Evolutionary conservation across 2,329 filamentous ascomycete genomes (phyloP).

Genomic region (Fusarium sp.): DNA sequence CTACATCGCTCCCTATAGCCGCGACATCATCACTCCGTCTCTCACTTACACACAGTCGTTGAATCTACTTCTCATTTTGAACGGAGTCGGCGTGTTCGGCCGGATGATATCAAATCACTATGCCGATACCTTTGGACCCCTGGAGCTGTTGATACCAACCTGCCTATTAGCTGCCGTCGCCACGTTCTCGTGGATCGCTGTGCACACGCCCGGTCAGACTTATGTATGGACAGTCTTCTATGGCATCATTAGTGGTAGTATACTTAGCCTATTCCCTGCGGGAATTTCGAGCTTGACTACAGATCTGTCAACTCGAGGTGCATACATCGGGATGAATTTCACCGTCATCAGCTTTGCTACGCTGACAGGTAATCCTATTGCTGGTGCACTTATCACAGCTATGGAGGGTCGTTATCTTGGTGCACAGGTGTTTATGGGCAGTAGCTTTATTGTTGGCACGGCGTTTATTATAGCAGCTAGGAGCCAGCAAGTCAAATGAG

Average conservation of each 20-base stretch:
- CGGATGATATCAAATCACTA: constrained; percentile 63
- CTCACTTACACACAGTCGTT: constrained; percentile 34
- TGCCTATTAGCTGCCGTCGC: background rate
- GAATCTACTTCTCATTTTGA: constrained; percentile 60
- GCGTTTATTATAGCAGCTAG: constrained; percentile 1
- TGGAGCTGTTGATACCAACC: background rate
- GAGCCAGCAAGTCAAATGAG: background rate
- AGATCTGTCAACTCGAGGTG: constrained; percentile 65
- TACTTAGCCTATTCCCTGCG: constrained; percentile 72
- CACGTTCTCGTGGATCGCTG: constrained; percentile 64
- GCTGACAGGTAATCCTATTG: constrained; percentile 65
- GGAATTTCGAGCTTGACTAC: constrained; percentile 65
- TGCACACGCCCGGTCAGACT: constrained; percentile 62
- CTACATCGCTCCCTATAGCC: constrained; percentile 64
- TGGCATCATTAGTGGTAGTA: constrained; percentile 70
- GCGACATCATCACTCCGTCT: constrained; percentile 47
- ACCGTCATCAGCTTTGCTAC: constrained; percentile 67
- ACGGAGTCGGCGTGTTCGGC: constrained; percentile 64
- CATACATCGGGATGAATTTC: constrained; percentile 70
- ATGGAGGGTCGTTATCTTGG: constrained; percentile 59
- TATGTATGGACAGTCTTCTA: constrained; percentile 73
- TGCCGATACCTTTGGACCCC: constrained; percentile 54
- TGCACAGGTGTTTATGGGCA: constrained; percentile 61
- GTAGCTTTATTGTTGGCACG: constrained; percentile 28
- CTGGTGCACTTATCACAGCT: constrained; percentile 62